Base-by-base conservation (phyloP, 768 basidiomycete genomes). In the Mycena indigotica region DNA sequence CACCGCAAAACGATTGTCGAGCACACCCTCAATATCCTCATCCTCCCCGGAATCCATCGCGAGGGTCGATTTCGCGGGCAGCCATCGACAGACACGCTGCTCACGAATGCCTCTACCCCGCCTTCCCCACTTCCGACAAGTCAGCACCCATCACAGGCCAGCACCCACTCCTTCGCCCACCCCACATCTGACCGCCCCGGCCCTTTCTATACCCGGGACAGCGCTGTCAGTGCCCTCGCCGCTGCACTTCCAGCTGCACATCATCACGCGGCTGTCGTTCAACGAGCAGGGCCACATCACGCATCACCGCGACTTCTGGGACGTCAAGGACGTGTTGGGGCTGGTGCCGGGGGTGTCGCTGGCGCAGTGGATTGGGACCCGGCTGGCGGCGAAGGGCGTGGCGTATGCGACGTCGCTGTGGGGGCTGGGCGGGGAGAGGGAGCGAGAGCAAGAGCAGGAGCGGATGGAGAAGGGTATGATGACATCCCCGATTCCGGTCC, bases 201-300 rank as follows among this genome's bases (percentile, higher is more conserved):
- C 77, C 15, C 70, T 90, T 5, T 77, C 78, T 16, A 67, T 88
- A 52, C 82, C 81, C n/a, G 81, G 82, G n/a, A 84, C 84, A 24
- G 80, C 79, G 3, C 65, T 84, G 29, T 77, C 79, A 30, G 64
- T 87, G 17, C 84, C 87, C 1, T 88, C 87, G 16, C 88, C 90
- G 1, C 72, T 93, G n/a, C 88, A 91, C 67, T 76, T 91, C 64
- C 79, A 83, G 65, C 80, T 93, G 4, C 88, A 80, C 46, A 81
- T 92, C 49, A 79, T 88, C 55, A 88, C 89, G 3, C 82, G 85
- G 26, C 79, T 93, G 30, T 80, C 82, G 28, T 91, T 93, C 72
- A 92, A 92, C 71, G 91, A 92, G 64, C 86, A 86, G 66, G 89
- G 88, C n/a, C 82, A 80, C 57, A 86, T 93, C 60, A 87, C 88